These are phyloP conservation scores for Gliomastix tumulicola DNA, from an alignment of 2,329 filamentous ascomycete species.

Conservation along the genomic window DNA sequence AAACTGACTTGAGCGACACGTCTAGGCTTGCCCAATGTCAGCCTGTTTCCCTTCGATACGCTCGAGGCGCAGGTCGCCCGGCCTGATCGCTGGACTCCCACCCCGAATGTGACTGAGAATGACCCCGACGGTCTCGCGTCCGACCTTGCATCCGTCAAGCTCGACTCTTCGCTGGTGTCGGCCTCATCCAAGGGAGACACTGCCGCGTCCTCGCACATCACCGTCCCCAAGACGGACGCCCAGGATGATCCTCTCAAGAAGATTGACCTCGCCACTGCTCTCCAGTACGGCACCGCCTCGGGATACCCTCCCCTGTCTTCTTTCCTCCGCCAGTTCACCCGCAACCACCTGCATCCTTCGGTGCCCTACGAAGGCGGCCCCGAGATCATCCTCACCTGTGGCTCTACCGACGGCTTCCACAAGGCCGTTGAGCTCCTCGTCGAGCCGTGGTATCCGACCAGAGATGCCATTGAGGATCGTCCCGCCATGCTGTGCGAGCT, in stretches of 20 bases:
- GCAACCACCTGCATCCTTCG: constrained; percentile 71
- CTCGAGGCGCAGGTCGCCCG: constrained; percentile 75
- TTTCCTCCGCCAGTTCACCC: constrained; percentile 73
- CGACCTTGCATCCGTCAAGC: constrained; percentile 4
- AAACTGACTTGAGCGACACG: neutral
- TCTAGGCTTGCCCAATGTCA: constrained; percentile 69
- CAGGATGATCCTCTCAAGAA: constrained; percentile 55
- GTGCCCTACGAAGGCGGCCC: constrained; percentile 72
- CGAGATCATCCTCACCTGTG: constrained; percentile 73
- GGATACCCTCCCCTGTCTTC: constrained; percentile 74
- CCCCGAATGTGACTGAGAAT: constrained; percentile 56
- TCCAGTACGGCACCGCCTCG: constrained; percentile 81
- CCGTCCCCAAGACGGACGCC: constrained; percentile 62
- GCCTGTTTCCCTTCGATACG: constrained; percentile 86
- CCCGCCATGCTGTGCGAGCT: constrained; percentile 74
- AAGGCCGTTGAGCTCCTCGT: constrained; percentile 72
- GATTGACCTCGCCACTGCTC: constrained; percentile 73
- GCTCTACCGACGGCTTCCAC: constrained; percentile 77
- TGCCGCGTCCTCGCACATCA: constrained; percentile 46
- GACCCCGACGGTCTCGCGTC: constrained; percentile 28
- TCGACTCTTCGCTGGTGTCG: constrained; percentile 10
- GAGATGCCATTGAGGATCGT: constrained; percentile 60
- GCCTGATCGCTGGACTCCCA: constrained; percentile 67
- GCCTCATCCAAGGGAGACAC: no score
- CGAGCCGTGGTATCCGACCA: constrained; percentile 65